Evolutionary conservation across 2,329 filamentous ascomycete genomes (phyloP), one percentile per base, ranked within the genome.

Genomic region (Aspergillus ibericus): DNA sequence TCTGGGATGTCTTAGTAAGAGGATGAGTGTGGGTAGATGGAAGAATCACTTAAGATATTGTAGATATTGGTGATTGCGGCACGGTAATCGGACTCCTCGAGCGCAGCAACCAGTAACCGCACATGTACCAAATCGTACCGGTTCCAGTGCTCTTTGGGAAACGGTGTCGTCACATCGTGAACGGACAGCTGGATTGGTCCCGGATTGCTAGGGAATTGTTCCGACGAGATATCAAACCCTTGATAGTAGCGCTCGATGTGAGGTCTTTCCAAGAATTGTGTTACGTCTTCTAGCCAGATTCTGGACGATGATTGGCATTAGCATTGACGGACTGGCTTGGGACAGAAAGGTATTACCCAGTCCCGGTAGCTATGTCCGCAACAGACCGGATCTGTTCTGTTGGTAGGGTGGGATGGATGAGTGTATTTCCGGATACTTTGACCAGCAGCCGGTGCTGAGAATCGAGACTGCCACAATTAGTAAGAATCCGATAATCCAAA

Each of bases 81-180:
- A 20, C 56, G 55, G 15, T 59, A 47, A 12, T 59, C 47, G 3
- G 54, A 22, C 22, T 65, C 66, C 10, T 64, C 65, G 9, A 70
- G 53, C 16, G 66, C 65, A 15, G 63, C 66, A 22, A 68, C 46
- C 48, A 68, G 53, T 18, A 71, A 60, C 15, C 67, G 56, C 12
- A 68, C 60, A 58, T 70, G 62, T 4, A 72, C 69, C 18, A 70
- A 53, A 52, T 72, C 69, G 52, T 69, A 72, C 22, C 58, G 54
- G 8, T 63, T 65, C 20, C 64, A 59, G 51, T 69, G 63, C 32
- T 69, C 66, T 3, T 53, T 36, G 1, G 66, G 63, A 48, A 70
- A 70, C 15, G 44, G 44, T 3, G 16, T 13, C 9, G 25, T 48
- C 1, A 48, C 3, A 16, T 48, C 44, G 1, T 48, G 44, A 4